Evolutionary conservation across 2,329 filamentous ascomycete species (phyloP), one percentile per base, ranked within the genome.

Genomic region (Cladophialophora bantiana): DNA sequence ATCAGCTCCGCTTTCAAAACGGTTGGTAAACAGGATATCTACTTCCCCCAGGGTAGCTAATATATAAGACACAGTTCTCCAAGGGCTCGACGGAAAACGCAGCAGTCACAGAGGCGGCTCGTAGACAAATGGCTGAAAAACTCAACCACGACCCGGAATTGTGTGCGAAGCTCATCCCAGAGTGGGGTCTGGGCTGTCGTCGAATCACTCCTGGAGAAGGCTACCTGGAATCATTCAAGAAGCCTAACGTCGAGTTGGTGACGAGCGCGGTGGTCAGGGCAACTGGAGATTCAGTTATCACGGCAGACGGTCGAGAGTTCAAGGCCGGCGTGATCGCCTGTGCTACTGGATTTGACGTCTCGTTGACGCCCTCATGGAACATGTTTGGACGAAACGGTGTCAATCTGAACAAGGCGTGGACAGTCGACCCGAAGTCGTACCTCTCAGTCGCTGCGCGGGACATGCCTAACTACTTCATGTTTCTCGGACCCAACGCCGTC

Each of bases 201-300:
- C 77, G 83, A 1, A 70, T 84, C 26, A 84, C 83, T 0, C 84
- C 84, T 0, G 83, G 83, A 0, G 81, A 81, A n/a, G 83, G 83
- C 0, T 86, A 83, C 70, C 79, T 86, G 7, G 81, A 85, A 70
- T 81, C 83, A 1, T 73, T 83, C 4, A 73, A 75, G 4, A 58
- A 80, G 18, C 73, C 76, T 0, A 83, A 83, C 67, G 78, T 78
- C 1, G 57, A 68, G 10, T 62, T 76, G 7, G 60, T 69, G 4
- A 71, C 70, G n/a, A 78, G 77, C 40, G 68, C 78, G n/a, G 79
- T 79, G 7, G 69, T 70, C 0, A 67, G 73, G 9, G 78, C 81
- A 59, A 75, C 74, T 1, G 70, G 71, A 26, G 70, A 67, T 1
- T 75, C 75, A 2, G 69, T 77, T 50, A 36, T 70, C 10, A 74